phyloP scores from a whole-genome alignment of 2,329 filamentous ascomycete species.

The Didymellaceae sp. region DNA sequence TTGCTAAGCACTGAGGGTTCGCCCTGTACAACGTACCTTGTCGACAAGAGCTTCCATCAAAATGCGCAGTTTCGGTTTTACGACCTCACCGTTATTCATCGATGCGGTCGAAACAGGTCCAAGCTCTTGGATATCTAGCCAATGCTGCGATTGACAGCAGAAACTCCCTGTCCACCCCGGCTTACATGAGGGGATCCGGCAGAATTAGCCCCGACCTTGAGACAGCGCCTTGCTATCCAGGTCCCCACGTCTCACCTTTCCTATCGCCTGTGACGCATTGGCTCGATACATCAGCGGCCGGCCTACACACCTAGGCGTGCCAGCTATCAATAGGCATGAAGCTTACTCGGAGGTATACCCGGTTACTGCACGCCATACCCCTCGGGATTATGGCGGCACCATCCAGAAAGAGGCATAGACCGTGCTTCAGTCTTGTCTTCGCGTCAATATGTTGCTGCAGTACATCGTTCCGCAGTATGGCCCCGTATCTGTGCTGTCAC shows the following conservation, averaged over 20 bases:
- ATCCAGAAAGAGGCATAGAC: conserved; percentile 43
- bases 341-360: conserved; percentile 45
- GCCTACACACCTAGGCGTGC: conserved; percentile 39
- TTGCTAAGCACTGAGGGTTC: not conserved
- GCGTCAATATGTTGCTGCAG: conserved; percentile 51
- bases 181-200: conserved; percentile 48
- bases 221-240: conserved; percentile 41
- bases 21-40: not conserved
- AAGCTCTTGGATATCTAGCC: conserved; percentile 27
- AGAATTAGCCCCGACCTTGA: conserved; percentile 45
- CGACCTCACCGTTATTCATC: conserved; percentile 30
- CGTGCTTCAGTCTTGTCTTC: conserved; percentile 46
- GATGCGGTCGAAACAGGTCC: conserved; percentile 28
- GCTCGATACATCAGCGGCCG: conserved; percentile 42
- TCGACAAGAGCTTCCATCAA: not conserved
- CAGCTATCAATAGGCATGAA: conserved; percentile 49
- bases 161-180: conserved; percentile 42
- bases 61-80: conserved; percentile 6
- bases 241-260: conserved; percentile 49
- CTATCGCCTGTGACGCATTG: conserved; percentile 48
- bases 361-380: conserved; percentile 45
- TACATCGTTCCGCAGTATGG: conserved; percentile 50
- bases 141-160: conserved; percentile 46
- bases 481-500: conserved; percentile 47
- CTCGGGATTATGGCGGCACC: conserved; percentile 44